Base-by-base conservation (phyloP, 2,329 filamentous ascomycete genomes). In the Alternaria atra region DNA sequence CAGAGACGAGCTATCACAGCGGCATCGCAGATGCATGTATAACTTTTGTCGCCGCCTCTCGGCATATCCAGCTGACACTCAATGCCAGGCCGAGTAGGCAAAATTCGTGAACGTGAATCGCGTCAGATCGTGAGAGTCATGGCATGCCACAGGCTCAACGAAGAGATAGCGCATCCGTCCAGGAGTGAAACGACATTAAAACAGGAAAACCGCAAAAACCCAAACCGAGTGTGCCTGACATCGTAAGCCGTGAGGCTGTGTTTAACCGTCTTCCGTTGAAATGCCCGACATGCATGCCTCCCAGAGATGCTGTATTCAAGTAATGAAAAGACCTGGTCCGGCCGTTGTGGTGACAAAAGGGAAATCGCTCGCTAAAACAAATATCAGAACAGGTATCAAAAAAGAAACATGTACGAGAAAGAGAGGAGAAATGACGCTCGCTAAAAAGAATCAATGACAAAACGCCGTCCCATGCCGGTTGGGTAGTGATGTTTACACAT, bases 381-480 rank as follows among this genome's bases (percentile, higher is more conserved):
- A 35, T 39, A 68, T 15, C 15, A 73, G 75, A 79, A 75, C 77
- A 79, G 78, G 79, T 80, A 80, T 80, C 77, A 70, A 77, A 70
- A 77, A 35, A 55, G 46, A 29, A 78, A 73, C 73, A 73, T 73
- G 72, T 75, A 74, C 72, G 71, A 70, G 73, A 80, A 56, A 74
- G 73, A 79, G 77, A 76, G 68, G 52, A 73, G 53, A 67, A 63
- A 68, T 73, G 73, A 62, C 67, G 72, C 67, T 78, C 75, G 77
- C 76, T 79, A 79, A 77, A 81, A 78, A 76, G 81, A 78, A 80
- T 61, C 58, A 50, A 58, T 78, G 77, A 80, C 80, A 74, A 50
- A 80, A 86, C 84, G 83, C 84, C 84, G 81, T 85, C 84, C 82
- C 79, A 85, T 85, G 83, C 82, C 79, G 77, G 66, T 53, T 57